A percentile compares a stretch with the other conserved stretches of the same genome.
Conservation (phyloP, 1,139 yeast genomes). For the Meyerozyma sp. region DNA sequence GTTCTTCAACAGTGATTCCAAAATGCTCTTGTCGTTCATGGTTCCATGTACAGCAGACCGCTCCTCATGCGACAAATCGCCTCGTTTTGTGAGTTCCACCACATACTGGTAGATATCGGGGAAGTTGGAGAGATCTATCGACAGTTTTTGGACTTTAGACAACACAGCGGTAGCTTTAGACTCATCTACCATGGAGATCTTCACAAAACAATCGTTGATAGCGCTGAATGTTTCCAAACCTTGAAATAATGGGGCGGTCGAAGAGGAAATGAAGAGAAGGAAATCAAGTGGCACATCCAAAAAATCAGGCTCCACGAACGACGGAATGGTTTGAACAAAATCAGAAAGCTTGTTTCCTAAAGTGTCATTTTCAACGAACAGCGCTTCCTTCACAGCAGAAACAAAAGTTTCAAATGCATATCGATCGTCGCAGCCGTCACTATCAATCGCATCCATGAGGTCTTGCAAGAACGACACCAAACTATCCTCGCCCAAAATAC, state of each 20-base stretch:
- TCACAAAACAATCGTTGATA: conserved; percentile 28
- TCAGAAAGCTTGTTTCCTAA: conserved; percentile 2
- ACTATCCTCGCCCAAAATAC: background rate
- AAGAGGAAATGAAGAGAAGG: conserved; percentile 10
- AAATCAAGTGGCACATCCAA: conserved; percentile 19
- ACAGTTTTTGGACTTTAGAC: conserved; percentile 2
- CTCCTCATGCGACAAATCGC: conserved; percentile 7
- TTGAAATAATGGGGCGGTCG: conserved; percentile 3
- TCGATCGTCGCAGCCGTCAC: background rate
- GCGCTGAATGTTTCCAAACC: conserved; percentile 13
- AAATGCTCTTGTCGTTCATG: conserved; percentile 14
- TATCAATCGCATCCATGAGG: background rate
- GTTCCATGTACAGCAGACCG: conserved; percentile 18
- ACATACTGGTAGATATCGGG: conserved; percentile 9
- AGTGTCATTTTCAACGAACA: background rate
- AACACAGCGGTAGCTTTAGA: conserved; percentile 6
- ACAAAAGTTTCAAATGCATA: background rate
- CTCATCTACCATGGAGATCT: conserved; percentile 12
- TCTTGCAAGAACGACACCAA: background rate
- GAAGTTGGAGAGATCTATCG: conserved; percentile 3
- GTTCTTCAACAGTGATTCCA: conserved; percentile 6
- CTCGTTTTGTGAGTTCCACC: conserved; percentile 7
- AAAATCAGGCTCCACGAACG: conserved; percentile 23
- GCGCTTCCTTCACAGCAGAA: background rate
- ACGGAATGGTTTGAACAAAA: conserved; percentile 18